Conservation (phyloP, 257 asterid genomes). For the Verbena officinalis region DNA sequence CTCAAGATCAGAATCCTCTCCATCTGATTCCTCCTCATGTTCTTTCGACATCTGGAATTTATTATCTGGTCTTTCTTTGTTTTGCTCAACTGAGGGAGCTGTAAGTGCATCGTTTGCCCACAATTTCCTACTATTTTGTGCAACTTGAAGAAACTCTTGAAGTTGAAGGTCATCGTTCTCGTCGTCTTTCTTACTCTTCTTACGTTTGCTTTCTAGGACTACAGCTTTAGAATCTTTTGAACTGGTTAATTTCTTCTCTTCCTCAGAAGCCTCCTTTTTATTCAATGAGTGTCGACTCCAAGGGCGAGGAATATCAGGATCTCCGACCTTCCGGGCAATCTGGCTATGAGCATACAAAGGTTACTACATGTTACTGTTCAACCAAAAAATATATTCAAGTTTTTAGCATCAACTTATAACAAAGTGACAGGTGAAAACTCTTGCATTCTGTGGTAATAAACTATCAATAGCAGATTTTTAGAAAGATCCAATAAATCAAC, state of each 20-base stretch:
- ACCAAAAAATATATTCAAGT: not conserved
- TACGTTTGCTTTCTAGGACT: conserved; percentile 42
- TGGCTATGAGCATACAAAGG: conserved; percentile 44
- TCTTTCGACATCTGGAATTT: conserved; percentile 34
- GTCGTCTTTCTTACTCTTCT: conserved; percentile 47
- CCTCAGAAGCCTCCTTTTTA: conserved; percentile 50
- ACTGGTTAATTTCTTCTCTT: conserved; percentile 36
- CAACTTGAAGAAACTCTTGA: conserved; percentile 84
- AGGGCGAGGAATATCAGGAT: conserved; percentile 84
- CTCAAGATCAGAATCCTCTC: conserved; percentile 31
- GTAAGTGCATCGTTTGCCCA: conserved; percentile 88
- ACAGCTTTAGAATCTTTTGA: conserved; percentile 38
- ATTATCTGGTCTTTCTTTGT: conserved; percentile 34
- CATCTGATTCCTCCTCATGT: conserved; percentile 31
- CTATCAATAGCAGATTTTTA: conserved; percentile 6
- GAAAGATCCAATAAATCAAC: conserved; percentile 8
- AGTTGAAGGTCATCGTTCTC: conserved; percentile 67
- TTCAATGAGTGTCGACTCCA: conserved; percentile 87
- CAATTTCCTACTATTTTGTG: conserved; percentile 81
- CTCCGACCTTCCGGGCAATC: conserved; percentile 93
- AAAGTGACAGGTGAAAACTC: conserved; percentile 6
- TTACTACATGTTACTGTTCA: conserved; percentile 24
- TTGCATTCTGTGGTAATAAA: conserved; percentile 7
- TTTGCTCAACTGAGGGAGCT: conserved; percentile 48
- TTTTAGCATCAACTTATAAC: conserved; percentile 11